Percentiles rank a stretch among this genome's conserved stretches.
Evolutionary conservation across 352 stramenopile genomes (phyloP).

Genomic region (Globisporangium nunn): DNA sequence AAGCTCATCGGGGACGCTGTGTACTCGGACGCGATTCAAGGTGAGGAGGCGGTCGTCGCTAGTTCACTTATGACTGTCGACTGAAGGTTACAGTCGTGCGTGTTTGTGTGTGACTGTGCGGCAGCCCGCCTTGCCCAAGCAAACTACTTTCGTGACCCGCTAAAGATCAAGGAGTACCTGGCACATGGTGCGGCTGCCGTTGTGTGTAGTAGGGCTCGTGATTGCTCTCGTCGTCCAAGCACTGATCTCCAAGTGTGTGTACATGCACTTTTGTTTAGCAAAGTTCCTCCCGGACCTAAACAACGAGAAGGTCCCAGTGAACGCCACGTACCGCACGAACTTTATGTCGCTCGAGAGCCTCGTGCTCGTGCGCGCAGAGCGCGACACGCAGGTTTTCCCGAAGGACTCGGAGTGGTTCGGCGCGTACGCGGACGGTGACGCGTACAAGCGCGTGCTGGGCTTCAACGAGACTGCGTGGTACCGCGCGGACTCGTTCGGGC

Average conservation of each 20-base stretch:
- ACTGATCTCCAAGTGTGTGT: background rate
- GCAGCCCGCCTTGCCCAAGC: conserved; percentile 81
- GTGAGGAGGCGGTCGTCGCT: conserved; percentile 17
- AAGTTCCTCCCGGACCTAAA: conserved; percentile 85
- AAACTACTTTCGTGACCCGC: conserved; percentile 92
- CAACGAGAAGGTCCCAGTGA: conserved; percentile 79
- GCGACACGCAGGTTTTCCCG: conserved; percentile 88
- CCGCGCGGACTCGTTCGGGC: conserved; percentile 85
- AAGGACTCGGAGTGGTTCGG: conserved; percentile 86
- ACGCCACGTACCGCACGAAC: conserved; percentile 85
- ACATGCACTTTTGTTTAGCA: conserved; percentile 17
- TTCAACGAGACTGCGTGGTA: conserved; percentile 94
- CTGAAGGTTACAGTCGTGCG: background rate
- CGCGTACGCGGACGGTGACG: conserved; percentile 68
- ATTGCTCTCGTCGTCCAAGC: background rate
- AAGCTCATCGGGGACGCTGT: conserved; percentile 81
- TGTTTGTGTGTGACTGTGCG: background rate
- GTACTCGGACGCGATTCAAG: conserved; percentile 84
- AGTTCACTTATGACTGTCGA: background rate
- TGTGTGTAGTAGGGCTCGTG: background rate
- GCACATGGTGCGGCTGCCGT: conserved; percentile 32
- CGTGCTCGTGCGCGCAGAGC: conserved; percentile 84
- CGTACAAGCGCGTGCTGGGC: conserved; percentile 58
- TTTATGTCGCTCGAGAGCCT: conserved; percentile 83
- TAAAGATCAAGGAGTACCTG: conserved; percentile 61